phyloP scores from a whole-genome alignment of 75 land plant species.

The Picea sitchensis region DNA sequence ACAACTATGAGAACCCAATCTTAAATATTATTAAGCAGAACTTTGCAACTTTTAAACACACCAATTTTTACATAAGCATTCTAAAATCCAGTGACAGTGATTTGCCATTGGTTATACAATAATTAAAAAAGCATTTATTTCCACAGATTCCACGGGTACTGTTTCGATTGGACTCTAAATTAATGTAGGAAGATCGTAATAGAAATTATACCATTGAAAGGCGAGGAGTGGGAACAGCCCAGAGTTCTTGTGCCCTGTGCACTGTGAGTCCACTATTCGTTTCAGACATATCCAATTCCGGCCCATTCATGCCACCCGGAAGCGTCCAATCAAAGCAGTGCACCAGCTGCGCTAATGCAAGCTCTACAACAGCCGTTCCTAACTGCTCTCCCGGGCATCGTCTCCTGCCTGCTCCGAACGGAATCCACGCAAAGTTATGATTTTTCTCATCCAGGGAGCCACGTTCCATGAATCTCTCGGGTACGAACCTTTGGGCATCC shows the following conservation, averaged over 20 bases:
- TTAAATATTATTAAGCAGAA: too few species aligned
- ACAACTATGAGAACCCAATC: too few species aligned
- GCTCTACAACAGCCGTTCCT: background rate
- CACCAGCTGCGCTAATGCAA: constrained; percentile 3
- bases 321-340: constrained; percentile 10
- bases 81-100: too few species aligned
- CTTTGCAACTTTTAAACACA: too few species aligned
- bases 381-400: constrained; percentile 1
- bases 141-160: too few species aligned
- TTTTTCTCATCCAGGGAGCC: constrained; percentile 6
- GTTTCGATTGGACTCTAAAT: too few species aligned
- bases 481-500: constrained; percentile 4
- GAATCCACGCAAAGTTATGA: constrained; percentile 6
- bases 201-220: too few species aligned
- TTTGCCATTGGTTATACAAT: too few species aligned
- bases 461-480: constrained; percentile 10
- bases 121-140: too few species aligned
- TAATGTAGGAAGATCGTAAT: too few species aligned
- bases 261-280: background rate
- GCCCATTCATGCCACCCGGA: background rate
- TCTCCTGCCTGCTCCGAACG: constrained; percentile 13
- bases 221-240: background rate
- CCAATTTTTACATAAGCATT: too few species aligned
- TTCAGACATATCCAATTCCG: background rate
- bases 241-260: background rate